Evolutionary conservation across 2,329 filamentous ascomycete genomes (phyloP), one percentile per base, ranked within the genome.

Genomic region (Sclerotinia borealis): DNA sequence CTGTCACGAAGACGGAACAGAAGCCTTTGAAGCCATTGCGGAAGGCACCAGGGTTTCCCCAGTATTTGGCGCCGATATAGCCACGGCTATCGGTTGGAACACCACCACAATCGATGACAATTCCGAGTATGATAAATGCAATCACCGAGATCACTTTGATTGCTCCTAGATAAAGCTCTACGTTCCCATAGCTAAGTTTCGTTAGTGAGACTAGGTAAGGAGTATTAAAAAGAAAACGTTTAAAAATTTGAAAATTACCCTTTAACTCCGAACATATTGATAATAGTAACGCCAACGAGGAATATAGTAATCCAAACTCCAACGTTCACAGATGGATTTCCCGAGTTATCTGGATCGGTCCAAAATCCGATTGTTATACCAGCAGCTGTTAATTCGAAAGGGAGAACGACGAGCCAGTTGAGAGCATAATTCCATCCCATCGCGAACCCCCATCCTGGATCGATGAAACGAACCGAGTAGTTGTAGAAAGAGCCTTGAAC

Each of bases 341-440:
- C 70, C 22, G 68, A 85, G 25, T 67, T 62, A 4, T 72, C 54
- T 3, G 67, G 66, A 2, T 83, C 77, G 51, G 86, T 85, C 92
- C 92, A 96, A 73, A 91, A 96, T 29, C 86, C 82, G 61, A 96
- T 87, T 0, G 91, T 96, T 31, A 96, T 85, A 15, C 91, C 89
- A 2, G 92, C 92, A 3, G 91, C 90, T 65, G 96, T 91, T 63
- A 96, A 88, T 76, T 96, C 92, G 59, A 96, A 82, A 0, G 92
- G 92, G 37, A 96, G 76, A 0, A 93, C 86, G 49, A 92, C 83
- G 4, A 96, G 81, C 93, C 93, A 96, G 76, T 96, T 90, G 68
- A 96, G 75, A 3, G 90, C 91, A 74, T 96, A 96, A 72, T 88
- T 96, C 92, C 92, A 96, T 25, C 92, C 92, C 90, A 96, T 95